A percentile compares a stretch with the other conserved stretches of the same genome.
Evolutionary conservation across 768 basidiomycete species (phyloP).

Genomic region (Paxillus ammoniavirescens): DNA sequence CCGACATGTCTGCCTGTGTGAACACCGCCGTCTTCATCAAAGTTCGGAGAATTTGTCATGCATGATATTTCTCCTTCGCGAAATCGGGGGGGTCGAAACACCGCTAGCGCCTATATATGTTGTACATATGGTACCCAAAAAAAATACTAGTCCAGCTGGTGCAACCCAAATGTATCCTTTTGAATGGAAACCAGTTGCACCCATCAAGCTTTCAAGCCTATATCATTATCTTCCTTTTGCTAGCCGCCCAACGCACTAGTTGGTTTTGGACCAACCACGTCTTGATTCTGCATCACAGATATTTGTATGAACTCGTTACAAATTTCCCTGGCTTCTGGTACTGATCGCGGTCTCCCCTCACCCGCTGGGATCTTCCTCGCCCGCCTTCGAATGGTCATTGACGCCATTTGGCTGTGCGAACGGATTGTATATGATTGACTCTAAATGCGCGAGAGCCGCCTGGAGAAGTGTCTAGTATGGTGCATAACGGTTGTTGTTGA

Average conservation of each 20-base stretch:
- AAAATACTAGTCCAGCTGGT: slow-evolving; percentile 10
- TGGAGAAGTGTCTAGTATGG: slow-evolving; percentile 76
- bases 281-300: background rate
- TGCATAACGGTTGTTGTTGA: slow-evolving; percentile 70
- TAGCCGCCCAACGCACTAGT: slow-evolving; percentile 10
- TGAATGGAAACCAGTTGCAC: slow-evolving; percentile 25
- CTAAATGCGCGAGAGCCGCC: slow-evolving; percentile 81
- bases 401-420: slow-evolving; percentile 11
- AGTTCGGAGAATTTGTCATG: slow-evolving; percentile 9
- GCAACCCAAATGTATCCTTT: slow-evolving; percentile 13
- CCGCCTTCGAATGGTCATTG: slow-evolving; percentile 15
- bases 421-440: slow-evolving; percentile 74
- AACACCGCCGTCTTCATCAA: slow-evolving; percentile 19
- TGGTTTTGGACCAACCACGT: no score
- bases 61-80: slow-evolving; percentile 24
- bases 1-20: slow-evolving; percentile 21
- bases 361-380: slow-evolving; percentile 16
- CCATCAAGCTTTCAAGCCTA: slow-evolving; percentile 13
- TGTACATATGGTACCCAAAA: slow-evolving; percentile 25
- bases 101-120: slow-evolving; percentile 31
- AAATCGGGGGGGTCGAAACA: slow-evolving; percentile 26
- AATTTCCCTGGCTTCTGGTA: slow-evolving; percentile 3
- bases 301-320: background rate
- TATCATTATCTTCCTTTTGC: slow-evolving; percentile 23
- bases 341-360: slow-evolving; percentile 2